Conservation (phyloP, 1,139 yeast species). For the Meyerozyma athensensis region DNA sequence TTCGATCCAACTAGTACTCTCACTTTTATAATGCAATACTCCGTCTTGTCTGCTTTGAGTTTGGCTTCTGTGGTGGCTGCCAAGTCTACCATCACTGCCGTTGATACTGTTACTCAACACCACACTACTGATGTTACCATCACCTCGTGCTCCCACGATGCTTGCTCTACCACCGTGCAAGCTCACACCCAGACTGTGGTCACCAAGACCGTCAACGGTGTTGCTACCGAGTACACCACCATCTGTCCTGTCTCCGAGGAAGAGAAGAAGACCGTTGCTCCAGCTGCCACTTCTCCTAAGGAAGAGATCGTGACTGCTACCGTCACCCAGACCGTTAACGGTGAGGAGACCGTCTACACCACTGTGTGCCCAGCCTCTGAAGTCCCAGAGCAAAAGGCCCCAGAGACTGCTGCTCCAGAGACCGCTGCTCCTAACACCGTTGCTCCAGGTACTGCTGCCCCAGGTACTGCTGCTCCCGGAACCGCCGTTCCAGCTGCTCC, state of each 20-base stretch:
- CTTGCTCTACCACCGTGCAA: conserved; percentile 20
- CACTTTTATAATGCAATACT: conserved; percentile 27
- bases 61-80: conserved; percentile 21
- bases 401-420: conserved; percentile 13
- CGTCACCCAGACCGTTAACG: conserved; percentile 14
- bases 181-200: conserved; percentile 11
- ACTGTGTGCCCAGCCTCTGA: conserved; percentile 18
- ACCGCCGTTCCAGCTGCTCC: conserved; percentile 9
- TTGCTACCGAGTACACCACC: conserved; percentile 16
- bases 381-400: conserved; percentile 10
- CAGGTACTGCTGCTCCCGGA: conserved; percentile 6
- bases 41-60: conserved; percentile 28
- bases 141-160: conserved; percentile 38
- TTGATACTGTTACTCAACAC: conserved; percentile 29
- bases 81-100: conserved; percentile 11
- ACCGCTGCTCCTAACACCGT: conserved; percentile 9
- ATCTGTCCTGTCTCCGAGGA: conserved; percentile 12
- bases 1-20: conserved; percentile 11
- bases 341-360: conserved; percentile 16
- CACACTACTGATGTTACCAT: conserved; percentile 37
- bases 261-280: conserved; percentile 9
- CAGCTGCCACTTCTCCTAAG: conserved; percentile 9
- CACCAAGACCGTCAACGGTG: conserved; percentile 16
- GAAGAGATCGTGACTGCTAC: conserved; percentile 4
- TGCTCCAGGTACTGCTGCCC: conserved; percentile 7